Evolutionary conservation across 2,329 filamentous ascomycete genomes (phyloP).

Genomic region (Alternaria panax): DNA sequence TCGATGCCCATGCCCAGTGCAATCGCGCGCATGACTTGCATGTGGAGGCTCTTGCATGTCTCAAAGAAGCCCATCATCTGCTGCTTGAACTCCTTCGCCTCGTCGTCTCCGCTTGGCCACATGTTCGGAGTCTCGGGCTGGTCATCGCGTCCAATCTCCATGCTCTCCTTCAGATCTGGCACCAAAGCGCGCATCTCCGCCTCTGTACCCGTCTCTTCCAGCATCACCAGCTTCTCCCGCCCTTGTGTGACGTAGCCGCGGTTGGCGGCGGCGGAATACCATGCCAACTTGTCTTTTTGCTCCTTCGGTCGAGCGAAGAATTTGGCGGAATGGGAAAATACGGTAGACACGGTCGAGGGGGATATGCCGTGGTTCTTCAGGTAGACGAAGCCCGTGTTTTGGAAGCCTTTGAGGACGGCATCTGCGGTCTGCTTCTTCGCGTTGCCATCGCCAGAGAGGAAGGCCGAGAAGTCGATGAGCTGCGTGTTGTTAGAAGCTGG

Average conservation of each 20-base stretch:
- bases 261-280: slow-evolving; percentile 57
- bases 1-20: slow-evolving; percentile 80
- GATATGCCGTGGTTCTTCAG: slow-evolving; percentile 80
- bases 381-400: slow-evolving; percentile 88
- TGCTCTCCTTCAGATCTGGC: slow-evolving; percentile 63
- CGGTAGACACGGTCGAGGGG: slow-evolving; percentile 62
- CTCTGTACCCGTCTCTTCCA: slow-evolving; percentile 47
- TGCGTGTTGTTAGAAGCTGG: slow-evolving; percentile 42
- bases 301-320: slow-evolving; percentile 51
- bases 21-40: slow-evolving; percentile 82
- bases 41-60: slow-evolving; percentile 76
- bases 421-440: slow-evolving; percentile 71
- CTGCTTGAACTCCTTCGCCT: slow-evolving; percentile 69
- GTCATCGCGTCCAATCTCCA: slow-evolving; percentile 69
- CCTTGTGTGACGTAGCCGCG: slow-evolving; percentile 58
- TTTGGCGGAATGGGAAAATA: slow-evolving; percentile 62
- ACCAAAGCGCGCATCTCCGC: slow-evolving; percentile 44
- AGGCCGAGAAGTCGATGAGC: slow-evolving; percentile 81
- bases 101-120: slow-evolving; percentile 70
- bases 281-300: slow-evolving; percentile 50
- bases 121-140: slow-evolving; percentile 73
- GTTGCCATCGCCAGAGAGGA: slow-evolving; percentile 67
- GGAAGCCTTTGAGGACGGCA: slow-evolving; percentile 80
- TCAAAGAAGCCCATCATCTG: slow-evolving; percentile 78
- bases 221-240: slow-evolving; percentile 50